Evolutionary conservation across 106 monocot genomes (phyloP).

Genomic region (Dactylorhiza incarnata): DNA sequence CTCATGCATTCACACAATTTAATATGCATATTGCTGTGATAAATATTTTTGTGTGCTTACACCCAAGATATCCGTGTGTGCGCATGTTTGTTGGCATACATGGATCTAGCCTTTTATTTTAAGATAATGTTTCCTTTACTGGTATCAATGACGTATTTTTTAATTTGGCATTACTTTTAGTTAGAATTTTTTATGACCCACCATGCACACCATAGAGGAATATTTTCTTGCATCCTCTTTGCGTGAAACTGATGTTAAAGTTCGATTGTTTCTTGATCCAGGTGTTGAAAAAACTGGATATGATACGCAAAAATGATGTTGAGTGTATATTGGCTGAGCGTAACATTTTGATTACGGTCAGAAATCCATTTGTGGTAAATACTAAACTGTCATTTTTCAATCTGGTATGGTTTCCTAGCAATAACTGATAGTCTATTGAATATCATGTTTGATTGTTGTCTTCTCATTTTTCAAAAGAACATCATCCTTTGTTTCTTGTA

Average conservation of each 20-base stretch:
- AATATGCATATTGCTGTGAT: too few relatives aligned
- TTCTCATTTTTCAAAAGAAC: not conserved
- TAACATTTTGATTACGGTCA: slow-evolving; percentile 68
- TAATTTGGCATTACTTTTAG: not conserved
- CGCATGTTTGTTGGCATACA: not conserved
- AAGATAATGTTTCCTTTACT: not conserved
- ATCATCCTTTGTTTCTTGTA: not conserved
- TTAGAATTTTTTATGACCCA: too few relatives aligned
- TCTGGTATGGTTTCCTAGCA: not conserved
- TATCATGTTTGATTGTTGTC: not conserved
- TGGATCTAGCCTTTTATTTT: not conserved
- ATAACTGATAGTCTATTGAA: not conserved
- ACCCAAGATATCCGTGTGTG: not conserved
- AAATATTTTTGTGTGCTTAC: too few relatives aligned
- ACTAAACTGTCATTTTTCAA: not conserved
- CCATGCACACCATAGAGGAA: not conserved
- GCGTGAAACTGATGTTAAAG: not conserved
- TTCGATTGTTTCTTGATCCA: slow-evolving; percentile 8
- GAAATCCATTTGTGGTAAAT: slow-evolving; percentile 76
- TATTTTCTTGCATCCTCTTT: not conserved
- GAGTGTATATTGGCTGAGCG: slow-evolving; percentile 69
- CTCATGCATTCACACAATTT: too few relatives aligned
- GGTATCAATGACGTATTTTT: not conserved
- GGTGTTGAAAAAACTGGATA: slow-evolving; percentile 64
- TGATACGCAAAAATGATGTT: slow-evolving; percentile 76